A percentile compares a stretch with the other conserved stretches of the same genome.
Evolutionary conservation across 352 stramenopile species (phyloP).

Genomic region (Phytophthora macrochlamydospora): DNA sequence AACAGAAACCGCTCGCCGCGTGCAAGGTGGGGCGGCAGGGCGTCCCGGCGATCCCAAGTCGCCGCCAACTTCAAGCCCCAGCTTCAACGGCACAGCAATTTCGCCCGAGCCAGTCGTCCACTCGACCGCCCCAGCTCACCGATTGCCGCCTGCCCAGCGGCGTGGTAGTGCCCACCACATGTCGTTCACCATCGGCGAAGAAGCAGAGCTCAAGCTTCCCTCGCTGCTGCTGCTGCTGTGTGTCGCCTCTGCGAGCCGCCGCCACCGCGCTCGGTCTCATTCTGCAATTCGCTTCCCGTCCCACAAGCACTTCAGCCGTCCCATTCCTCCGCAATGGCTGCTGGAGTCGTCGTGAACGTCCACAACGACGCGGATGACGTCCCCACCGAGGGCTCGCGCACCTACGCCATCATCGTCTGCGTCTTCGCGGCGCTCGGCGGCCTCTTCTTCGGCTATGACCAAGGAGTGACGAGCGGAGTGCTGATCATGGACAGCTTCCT

Average conservation of each 20-base stretch:
- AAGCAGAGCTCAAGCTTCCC: not conserved
- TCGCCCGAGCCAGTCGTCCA: conserved; percentile 6
- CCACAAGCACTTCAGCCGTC: not conserved
- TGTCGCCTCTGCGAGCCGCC: not conserved
- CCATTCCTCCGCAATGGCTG: conserved; percentile 9
- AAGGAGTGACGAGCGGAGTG: conserved; percentile 29
- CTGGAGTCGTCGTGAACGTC: conserved; percentile 15
- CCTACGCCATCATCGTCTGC: conserved; percentile 27
- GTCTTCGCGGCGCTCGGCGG: conserved; percentile 14
- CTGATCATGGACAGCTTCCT: conserved; percentile 39
- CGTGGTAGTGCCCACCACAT: not conserved
- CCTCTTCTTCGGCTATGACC: conserved; percentile 26
- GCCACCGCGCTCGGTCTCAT: not conserved
- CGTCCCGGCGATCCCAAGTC: conserved; percentile 17
- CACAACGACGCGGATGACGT: conserved; percentile 14
- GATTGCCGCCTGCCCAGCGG: not conserved
- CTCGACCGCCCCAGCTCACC: conserved; percentile 1
- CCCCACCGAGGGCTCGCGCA: conserved; percentile 25
- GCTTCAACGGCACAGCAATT: conserved; percentile 7
- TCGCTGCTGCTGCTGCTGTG: not conserved
- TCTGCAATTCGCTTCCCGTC: conserved; percentile 6
- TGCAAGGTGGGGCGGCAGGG: not conserved
- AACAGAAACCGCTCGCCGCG: not conserved
- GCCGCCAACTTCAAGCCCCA: conserved; percentile 13
- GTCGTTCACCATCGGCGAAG: not conserved